Percentiles rank a stretch among this genome's conserved stretches.
Evolutionary conservation across 192 early-diverging fungal species (phyloP).

Genomic region (Coemansia sp.): DNA sequence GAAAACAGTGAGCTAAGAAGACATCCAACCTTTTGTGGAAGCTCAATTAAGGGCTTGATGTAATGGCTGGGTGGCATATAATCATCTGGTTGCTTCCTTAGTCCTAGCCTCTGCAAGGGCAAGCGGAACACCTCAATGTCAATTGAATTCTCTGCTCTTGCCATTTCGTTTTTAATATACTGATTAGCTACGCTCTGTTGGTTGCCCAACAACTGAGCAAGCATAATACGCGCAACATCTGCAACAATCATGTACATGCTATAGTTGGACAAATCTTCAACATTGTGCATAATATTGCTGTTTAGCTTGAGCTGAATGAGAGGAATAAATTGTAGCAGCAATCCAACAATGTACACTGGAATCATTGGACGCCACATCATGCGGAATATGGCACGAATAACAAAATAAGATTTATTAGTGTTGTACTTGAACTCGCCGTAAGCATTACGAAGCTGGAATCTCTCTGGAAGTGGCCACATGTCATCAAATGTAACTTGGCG

Average conservation of each 20-base stretch:
- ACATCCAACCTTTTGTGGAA: not conserved
- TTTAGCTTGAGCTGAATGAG: slow-evolving; percentile 5
- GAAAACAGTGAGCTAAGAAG: too few species aligned
- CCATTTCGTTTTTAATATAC: not conserved
- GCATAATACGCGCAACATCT: too few species aligned
- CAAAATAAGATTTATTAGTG: slow-evolving; percentile 28
- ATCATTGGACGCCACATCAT: slow-evolving; percentile 36
- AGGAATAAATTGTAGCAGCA: not conserved
- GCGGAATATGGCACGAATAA: slow-evolving; percentile 30
- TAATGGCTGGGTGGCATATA: not conserved
- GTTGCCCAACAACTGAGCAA: slow-evolving; percentile 1
- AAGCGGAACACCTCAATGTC: slow-evolving; percentile 22
- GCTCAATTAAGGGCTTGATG: not conserved
- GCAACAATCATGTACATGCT: too few species aligned
- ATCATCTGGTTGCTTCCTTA: not conserved
- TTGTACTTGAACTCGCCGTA: slow-evolving; percentile 27
- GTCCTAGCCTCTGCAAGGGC: slow-evolving; percentile 12
- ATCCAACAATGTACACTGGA: slow-evolving; percentile 22
- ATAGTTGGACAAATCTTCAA: slow-evolving; percentile 16
- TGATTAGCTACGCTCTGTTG: not conserved
- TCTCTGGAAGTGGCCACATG: not conserved
- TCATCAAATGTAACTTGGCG: not conserved
- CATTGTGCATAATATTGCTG: slow-evolving; percentile 19
- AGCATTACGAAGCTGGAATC: not conserved
- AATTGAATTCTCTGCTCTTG: not conserved